A percentile compares a stretch with the other conserved stretches of the same genome.
Conservation (phyloP, 345 rosid genomes). For the Pseudoturritis turrita region DNA sequence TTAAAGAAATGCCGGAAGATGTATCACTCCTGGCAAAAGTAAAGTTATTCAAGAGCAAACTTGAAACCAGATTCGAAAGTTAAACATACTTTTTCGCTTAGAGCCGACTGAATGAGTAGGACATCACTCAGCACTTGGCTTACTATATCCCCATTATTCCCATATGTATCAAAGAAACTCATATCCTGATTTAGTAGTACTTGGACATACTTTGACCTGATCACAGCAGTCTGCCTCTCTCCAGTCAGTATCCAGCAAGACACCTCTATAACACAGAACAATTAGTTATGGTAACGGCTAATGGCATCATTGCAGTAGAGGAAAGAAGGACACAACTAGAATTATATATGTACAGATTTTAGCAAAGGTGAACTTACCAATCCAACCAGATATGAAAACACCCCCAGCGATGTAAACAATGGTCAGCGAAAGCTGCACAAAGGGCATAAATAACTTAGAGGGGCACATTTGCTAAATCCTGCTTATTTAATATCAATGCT, state of each 20-base stretch:
- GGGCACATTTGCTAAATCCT: not conserved
- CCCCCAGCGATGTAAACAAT: conserved; percentile 82
- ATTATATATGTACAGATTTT: not conserved
- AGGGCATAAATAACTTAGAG: conserved; percentile 14
- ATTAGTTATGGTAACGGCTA: conserved; percentile 28
- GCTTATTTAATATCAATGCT: not conserved
- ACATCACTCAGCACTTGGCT: conserved; percentile 99
- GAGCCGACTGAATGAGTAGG: conserved; percentile 97
- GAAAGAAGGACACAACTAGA: not conserved
- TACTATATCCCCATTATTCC: conserved; percentile 97
- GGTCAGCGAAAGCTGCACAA: conserved; percentile 70
- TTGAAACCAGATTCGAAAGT: conserved; percentile 22
- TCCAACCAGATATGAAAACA: conserved; percentile 95
- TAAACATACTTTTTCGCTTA: conserved; percentile 83
- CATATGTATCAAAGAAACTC: conserved; percentile 99
- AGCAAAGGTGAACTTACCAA: conserved; percentile 55
- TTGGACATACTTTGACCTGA: conserved; percentile 90
- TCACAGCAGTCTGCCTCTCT: conserved; percentile 98
- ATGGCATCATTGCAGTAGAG: conserved; percentile 10
- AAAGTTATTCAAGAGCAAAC: conserved; percentile 1
- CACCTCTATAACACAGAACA: conserved; percentile 68
- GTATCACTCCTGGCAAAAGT: conserved; percentile 8
- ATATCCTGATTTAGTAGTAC: conserved; percentile 96
- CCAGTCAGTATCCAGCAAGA: conserved; percentile 99
- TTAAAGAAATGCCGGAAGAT: conserved; percentile 3